phyloP scores from a whole-genome alignment of 345 rosid species.

The Camelina sativa region DNA sequence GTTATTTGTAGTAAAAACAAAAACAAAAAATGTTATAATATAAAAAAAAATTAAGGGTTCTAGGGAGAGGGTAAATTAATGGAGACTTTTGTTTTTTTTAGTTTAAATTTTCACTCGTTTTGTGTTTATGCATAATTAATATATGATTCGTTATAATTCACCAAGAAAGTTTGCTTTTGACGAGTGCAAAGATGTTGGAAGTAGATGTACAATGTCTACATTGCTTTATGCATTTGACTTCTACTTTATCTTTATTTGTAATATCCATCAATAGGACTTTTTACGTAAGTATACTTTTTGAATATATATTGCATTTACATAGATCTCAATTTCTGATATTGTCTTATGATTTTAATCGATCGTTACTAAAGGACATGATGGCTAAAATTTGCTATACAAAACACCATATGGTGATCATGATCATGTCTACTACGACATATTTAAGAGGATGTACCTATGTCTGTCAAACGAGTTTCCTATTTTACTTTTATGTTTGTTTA shows the following conservation, averaged over 20 bases:
- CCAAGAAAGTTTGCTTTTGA: slow-evolving; percentile 30
- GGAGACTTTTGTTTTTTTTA: background rate
- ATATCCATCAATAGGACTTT: slow-evolving; percentile 2
- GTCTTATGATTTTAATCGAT: background rate
- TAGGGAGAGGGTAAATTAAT: background rate
- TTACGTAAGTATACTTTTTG: background rate
- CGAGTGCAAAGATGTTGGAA: slow-evolving; percentile 34
- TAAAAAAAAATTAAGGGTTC: slow-evolving; percentile 5
- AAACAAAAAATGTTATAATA: background rate
- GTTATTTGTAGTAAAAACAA: background rate
- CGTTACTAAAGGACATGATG: background rate
- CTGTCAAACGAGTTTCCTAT: background rate
- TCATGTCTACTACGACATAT: slow-evolving; percentile 2
- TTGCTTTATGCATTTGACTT: slow-evolving; percentile 39
- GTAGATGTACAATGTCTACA: slow-evolving; percentile 30
- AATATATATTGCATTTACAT: slow-evolving; percentile 13
- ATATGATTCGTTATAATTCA: slow-evolving; percentile 12
- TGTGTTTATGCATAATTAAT: slow-evolving; percentile 9
- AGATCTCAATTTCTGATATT: background rate
- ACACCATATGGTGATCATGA: background rate
- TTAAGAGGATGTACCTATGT: slow-evolving; percentile 3
- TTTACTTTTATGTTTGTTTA: background rate
- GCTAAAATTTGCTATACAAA: background rate
- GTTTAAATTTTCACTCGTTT: slow-evolving; percentile 4
- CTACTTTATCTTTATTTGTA: slow-evolving; percentile 30